phyloP scores from a whole-genome alignment of 2,329 filamentous ascomycete species.

The Fusarium nematophilum region DNA sequence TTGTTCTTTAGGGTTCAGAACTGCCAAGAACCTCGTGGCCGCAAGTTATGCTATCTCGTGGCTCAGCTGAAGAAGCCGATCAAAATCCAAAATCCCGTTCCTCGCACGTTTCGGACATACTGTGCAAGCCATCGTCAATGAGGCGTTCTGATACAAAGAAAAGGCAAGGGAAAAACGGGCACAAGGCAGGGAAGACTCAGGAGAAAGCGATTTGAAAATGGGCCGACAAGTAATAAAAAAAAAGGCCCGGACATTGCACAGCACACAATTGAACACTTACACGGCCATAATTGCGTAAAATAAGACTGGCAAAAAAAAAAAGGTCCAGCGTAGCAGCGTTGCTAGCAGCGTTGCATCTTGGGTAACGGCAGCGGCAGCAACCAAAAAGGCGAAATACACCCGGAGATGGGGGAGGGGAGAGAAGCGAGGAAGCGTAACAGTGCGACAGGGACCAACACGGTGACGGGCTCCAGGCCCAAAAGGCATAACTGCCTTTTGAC shows the following conservation, averaged over 20 bases:
- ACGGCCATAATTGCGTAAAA: neutral
- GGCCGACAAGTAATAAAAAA: slow-evolving; percentile 14
- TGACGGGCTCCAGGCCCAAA: slow-evolving; percentile 6
- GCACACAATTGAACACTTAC: slow-evolving; percentile 3
- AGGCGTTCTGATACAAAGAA: neutral
- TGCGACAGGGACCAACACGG: slow-evolving; percentile 10
- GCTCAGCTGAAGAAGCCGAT: slow-evolving; percentile 10
- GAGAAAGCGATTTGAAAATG: slow-evolving; percentile 10
- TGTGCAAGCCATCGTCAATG: slow-evolving; percentile 4
- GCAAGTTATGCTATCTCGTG: slow-evolving; percentile 2
- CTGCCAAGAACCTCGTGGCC: slow-evolving; percentile 18
- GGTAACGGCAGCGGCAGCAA: slow-evolving; percentile 33
- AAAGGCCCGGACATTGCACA: slow-evolving; percentile 14
- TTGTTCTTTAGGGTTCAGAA: slow-evolving; percentile 15
- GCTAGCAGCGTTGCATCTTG: slow-evolving; percentile 34
- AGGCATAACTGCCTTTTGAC: slow-evolving; percentile 19
- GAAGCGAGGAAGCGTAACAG: slow-evolving; percentile 5
- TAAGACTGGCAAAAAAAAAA: neutral
- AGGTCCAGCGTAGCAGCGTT: slow-evolving; percentile 5
- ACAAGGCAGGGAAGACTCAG: no score
- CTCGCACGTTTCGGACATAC: slow-evolving; percentile 12
- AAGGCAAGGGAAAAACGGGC: neutral
- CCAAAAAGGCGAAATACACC: slow-evolving; percentile 32
- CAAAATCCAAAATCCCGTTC: neutral
- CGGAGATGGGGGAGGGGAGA: slow-evolving; percentile 16